Percentiles rank a stretch among this genome's conserved stretches.
These are phyloP conservation scores for Rhizophora mangle DNA, from an alignment of 345 rosid species.

Conservation along the genomic window DNA sequence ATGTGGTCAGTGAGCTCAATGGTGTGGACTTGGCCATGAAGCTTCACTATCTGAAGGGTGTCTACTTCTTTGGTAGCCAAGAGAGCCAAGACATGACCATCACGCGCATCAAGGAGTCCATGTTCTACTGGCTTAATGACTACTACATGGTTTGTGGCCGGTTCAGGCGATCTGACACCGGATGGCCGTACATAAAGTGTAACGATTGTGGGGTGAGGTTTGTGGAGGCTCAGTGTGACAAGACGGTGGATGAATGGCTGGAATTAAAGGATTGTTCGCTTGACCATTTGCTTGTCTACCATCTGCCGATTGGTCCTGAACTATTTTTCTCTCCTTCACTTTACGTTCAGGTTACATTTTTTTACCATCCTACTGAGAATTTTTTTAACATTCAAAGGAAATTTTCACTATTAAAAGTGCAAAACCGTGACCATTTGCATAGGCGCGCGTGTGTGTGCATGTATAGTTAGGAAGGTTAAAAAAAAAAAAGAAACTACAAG, in stretches of 20 bases:
- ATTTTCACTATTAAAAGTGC: no score
- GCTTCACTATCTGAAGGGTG: slow-evolving; percentile 61
- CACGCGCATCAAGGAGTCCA: slow-evolving; percentile 41
- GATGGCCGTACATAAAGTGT: slow-evolving; percentile 70
- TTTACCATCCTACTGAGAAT: neutral
- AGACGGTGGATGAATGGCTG: slow-evolving; percentile 68
- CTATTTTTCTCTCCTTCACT: slow-evolving; percentile 56
- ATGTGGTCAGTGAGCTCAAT: slow-evolving; percentile 37
- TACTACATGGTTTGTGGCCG: slow-evolving; percentile 50
- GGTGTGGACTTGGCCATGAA: slow-evolving; percentile 76
- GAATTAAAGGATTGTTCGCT: slow-evolving; percentile 32
- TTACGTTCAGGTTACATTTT: slow-evolving; percentile 51
- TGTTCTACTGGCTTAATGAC: slow-evolving; percentile 46
- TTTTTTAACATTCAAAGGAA: no score
- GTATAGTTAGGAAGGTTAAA: no score
- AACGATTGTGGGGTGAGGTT: slow-evolving; percentile 69
- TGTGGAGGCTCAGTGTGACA: slow-evolving; percentile 60
- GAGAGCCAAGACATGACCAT: slow-evolving; percentile 43
- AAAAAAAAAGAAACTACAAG: no score
- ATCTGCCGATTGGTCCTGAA: slow-evolving; percentile 73
- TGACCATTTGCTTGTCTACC: slow-evolving; percentile 43
- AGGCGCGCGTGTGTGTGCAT: no score
- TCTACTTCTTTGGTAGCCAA: slow-evolving; percentile 43
- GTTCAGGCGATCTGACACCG: slow-evolving; percentile 44
- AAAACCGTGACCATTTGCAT: no score